Evolutionary conservation across 371 early-diverging fungal genomes (phyloP), one percentile per base, ranked within the genome.

Genomic region (Lichtheimia corymbifera): DNA sequence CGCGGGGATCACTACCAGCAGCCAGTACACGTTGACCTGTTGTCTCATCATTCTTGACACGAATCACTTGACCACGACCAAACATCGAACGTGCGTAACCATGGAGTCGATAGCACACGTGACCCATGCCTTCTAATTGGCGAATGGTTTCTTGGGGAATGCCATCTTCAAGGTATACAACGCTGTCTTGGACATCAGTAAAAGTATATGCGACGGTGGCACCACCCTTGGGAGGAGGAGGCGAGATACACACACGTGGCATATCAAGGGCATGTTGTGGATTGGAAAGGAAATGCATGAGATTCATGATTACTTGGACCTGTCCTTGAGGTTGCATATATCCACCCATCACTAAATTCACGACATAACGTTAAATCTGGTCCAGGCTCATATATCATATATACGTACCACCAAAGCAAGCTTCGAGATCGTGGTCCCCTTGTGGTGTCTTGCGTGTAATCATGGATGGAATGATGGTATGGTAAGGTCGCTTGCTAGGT

Each of bases 281-380:
- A 47, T 77, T 78, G 28, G 71, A 73, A n/a, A 71, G 63, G 47
- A 83, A 83, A 52, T 84, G 78, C 65, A 87, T 67, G 49, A 88
- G 62, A 58, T 92, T 91, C 49, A 92, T 58, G 40, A 94, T 72
- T 6, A 91, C 89, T 76, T 93, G 93, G 2, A 92, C 75, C 43
- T 94, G 93, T 11, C 92, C 93, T 71, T 94, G 93, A 18, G 94
- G 92, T 71, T 93, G 90, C 85, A 87, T 88, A 61, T 84, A 86
- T 3, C 77, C 77, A 28, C 80, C 80, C 77, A 80, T 77, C n/a
- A 77, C 80, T 76, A 25, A 9, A 17, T 45, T 45, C 4, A 47
- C n/a, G 3, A 43, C 28, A n/a, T 11, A 15, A 15, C 5, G 22
- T 9, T 22, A 43, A 9, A 5, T 2, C 6, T n/a, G 24, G 35